Evolutionary conservation across 805 yeast species (phyloP).

Genomic region (Brettanomyces naardenensis): DNA sequence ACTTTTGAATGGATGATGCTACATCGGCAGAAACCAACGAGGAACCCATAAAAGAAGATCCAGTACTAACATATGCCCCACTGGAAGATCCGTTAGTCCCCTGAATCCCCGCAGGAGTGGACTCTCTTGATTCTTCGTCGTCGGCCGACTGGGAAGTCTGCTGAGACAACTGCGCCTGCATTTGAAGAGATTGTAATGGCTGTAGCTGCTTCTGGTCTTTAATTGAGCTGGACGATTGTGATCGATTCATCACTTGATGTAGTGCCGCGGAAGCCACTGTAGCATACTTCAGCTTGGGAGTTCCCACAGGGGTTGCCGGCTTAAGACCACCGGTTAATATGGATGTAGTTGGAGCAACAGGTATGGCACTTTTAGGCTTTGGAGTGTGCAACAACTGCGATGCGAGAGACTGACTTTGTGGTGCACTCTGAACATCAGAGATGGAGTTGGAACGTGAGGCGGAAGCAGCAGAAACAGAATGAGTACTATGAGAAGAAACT

Average conservation of each 20-base stretch:
- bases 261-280: conserved; percentile 23
- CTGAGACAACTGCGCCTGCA: not conserved
- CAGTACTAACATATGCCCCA: too few relatives aligned
- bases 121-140: not conserved
- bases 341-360: conserved; percentile 4
- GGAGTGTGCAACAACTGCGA: conserved; percentile 13
- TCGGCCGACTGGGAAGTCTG: not conserved
- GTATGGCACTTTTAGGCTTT: conserved; percentile 3
- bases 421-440: not conserved
- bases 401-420: conserved; percentile 6
- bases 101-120: not conserved
- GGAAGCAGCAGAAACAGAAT: not conserved
- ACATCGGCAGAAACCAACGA: not conserved
- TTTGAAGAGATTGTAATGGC: not conserved
- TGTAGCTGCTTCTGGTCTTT: not conserved
- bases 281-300: conserved; percentile 33
- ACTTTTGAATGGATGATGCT: conserved; percentile 4
- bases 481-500: not conserved
- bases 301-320: conserved; percentile 24
- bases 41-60: not conserved
- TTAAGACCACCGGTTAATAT: conserved; percentile 12
- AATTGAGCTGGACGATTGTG: not conserved
- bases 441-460: not conserved
- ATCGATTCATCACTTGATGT: conserved; percentile 6
- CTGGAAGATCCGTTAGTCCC: too few relatives aligned